These are phyloP conservation scores for Polygonum aviculare DNA, from an alignment of 148 eudicot genomes.

Conservation along the genomic window DNA sequence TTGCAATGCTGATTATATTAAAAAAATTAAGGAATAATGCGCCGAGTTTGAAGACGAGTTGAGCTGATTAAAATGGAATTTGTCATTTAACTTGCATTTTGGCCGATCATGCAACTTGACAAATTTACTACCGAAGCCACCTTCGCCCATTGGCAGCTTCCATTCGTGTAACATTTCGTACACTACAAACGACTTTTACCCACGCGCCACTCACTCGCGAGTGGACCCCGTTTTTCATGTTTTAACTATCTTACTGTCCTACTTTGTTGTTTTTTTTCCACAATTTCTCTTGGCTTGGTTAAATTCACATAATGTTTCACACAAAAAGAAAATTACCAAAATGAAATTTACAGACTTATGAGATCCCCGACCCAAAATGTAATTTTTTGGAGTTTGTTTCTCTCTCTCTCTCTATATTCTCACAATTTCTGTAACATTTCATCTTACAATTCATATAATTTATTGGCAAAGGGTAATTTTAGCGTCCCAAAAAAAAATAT, in stretches of 20 bases:
- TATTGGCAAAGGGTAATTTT: too few relatives aligned
- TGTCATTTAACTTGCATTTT: neutral
- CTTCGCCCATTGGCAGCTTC: neutral
- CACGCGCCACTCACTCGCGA: conserved; percentile 2
- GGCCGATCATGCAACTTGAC: neutral
- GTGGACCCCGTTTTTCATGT: neutral
- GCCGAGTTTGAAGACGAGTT: neutral
- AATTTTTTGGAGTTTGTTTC: too few relatives aligned
- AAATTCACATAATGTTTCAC: neutral
- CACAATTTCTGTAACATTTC: too few relatives aligned
- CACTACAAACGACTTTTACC: neutral
- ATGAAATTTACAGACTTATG: too few relatives aligned
- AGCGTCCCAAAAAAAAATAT: too few relatives aligned
- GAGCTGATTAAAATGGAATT: neutral
- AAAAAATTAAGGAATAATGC: neutral
- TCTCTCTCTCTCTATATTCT: too few relatives aligned
- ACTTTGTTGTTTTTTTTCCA: neutral
- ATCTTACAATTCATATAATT: too few relatives aligned
- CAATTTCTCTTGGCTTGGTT: neutral
- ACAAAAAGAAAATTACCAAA: neutral
- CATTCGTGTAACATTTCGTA: neutral
- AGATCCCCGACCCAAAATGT: too few relatives aligned
- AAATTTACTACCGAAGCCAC: neutral
- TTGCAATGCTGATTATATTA: too few relatives aligned
- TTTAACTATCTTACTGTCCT: too few relatives aligned